These are phyloP conservation scores for Dactylellina drechsleri DNA, from an alignment of 2,329 filamentous ascomycete species.

Conservation along the genomic window DNA sequence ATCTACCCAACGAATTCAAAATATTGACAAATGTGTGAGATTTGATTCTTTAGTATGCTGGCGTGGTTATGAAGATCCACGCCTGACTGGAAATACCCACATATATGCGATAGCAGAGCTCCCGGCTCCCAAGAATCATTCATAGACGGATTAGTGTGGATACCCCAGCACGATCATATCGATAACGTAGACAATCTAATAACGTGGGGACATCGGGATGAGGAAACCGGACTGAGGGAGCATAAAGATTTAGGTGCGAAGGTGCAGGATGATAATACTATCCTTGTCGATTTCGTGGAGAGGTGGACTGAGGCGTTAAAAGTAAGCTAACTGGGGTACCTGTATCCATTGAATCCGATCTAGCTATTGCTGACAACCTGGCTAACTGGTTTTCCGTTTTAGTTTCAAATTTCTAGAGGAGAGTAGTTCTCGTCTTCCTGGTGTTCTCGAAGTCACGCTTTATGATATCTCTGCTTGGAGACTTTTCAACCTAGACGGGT, in stretches of 20 bases:
- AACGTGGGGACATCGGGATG: not conserved
- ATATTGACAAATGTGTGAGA: too few relatives aligned
- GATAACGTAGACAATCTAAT: constrained; percentile 2
- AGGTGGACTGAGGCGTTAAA: not conserved
- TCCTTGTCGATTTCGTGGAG: not conserved
- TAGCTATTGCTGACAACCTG: too few relatives aligned
- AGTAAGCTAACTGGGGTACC: constrained; percentile 2
- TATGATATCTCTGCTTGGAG: not conserved
- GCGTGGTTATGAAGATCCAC: constrained; percentile 10
- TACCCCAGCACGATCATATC: not conserved
- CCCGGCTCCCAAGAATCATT: constrained; percentile 9
- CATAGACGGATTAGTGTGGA: constrained; percentile 18
- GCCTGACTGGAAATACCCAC: constrained; percentile 23
- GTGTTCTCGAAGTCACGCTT: constrained; percentile 9
- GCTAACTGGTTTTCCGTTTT: not conserved
- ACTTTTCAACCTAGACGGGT: not conserved
- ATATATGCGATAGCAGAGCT: constrained; percentile 15
- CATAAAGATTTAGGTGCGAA: constrained; percentile 14
- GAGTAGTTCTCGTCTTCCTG: not conserved
- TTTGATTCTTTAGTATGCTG: constrained; percentile 31
- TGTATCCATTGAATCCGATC: not conserved
- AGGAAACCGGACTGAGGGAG: not conserved
- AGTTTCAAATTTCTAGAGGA: constrained; percentile 33
- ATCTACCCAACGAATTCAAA: not conserved
- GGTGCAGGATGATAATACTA: constrained; percentile 31